Percentiles rank a stretch among this genome's conserved stretches.
phyloP scores from a whole-genome alignment of 2,329 filamentous ascomycete genomes.

The Penicillium polonicum region DNA sequence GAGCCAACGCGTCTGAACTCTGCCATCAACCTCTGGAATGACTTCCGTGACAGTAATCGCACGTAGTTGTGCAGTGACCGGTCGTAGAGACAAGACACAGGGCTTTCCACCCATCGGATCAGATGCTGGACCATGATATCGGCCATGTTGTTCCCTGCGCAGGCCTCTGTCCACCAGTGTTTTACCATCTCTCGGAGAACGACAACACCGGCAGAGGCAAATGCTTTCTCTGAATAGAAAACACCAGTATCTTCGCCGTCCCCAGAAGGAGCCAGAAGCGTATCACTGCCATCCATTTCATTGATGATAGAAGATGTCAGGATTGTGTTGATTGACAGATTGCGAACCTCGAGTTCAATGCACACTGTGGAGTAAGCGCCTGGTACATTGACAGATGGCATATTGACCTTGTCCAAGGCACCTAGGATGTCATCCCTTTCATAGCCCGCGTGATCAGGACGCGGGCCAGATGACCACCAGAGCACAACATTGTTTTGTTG shows the following conservation, averaged over 20 bases:
- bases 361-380: constrained; percentile 95
- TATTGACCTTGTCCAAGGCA: constrained; percentile 78
- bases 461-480: constrained; percentile 89
- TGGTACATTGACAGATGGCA: constrained; percentile 90
- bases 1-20: constrained; percentile 95
- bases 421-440: constrained; percentile 87
- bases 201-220: constrained; percentile 84
- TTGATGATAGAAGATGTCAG: constrained; percentile 95
- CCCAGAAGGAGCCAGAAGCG: constrained; percentile 77
- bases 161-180: constrained; percentile 95
- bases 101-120: constrained; percentile 93
- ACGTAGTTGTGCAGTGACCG: constrained; percentile 93
- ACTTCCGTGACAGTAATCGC: constrained; percentile 97
- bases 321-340: constrained; percentile 96
- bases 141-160: constrained; percentile 86
- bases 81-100: constrained; percentile 93
- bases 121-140: constrained; percentile 97
- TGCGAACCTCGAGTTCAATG: constrained; percentile 90
- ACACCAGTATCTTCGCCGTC: constrained; percentile 66
- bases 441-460: constrained; percentile 92
- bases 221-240: constrained; percentile 82
- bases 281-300: constrained; percentile 85
- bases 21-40: constrained; percentile 93
- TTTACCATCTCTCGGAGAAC: constrained; percentile 98
- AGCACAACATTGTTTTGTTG: constrained; percentile 90